phyloP scores from a whole-genome alignment of 768 basidiomycete genomes.

The Naganishia antarctica region DNA sequence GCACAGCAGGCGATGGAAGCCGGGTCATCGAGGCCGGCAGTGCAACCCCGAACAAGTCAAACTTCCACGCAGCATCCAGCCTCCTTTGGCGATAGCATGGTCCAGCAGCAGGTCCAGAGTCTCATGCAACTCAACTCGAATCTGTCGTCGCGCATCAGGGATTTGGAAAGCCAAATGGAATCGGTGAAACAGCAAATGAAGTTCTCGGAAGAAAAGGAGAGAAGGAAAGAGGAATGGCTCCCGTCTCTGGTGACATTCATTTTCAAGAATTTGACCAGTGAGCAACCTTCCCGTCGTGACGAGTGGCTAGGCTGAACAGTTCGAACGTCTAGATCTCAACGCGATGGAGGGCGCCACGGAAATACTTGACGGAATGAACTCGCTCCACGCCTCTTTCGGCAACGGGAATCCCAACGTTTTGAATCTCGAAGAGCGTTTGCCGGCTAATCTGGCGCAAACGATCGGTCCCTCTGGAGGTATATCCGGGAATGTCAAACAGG shows the following conservation, averaged over 20 bases:
- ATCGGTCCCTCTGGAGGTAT: not conserved
- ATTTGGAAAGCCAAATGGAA: conserved; percentile 28
- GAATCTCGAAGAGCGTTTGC: not conserved
- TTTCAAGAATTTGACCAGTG: conserved; percentile 33
- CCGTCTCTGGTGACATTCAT: conserved; percentile 37
- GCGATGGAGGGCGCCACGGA: conserved; percentile 2
- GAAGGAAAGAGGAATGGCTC: conserved; percentile 29
- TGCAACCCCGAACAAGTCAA: not conserved
- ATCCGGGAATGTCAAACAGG: not conserved
- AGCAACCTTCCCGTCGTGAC: conserved; percentile 29
- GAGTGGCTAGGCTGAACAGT: not conserved
- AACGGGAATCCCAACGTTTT: not conserved
- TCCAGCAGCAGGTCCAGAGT: conserved; percentile 25
- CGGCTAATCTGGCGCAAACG: not conserved
- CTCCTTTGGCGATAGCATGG: conserved; percentile 25
- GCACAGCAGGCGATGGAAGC: conserved; percentile 2
- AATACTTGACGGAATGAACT: not conserved
- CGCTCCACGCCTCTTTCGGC: conserved; percentile 8
- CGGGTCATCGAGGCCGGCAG: conserved; percentile 9
- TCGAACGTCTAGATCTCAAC: conserved; percentile 21
- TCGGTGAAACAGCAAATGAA: conserved; percentile 37
- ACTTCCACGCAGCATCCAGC: not conserved
- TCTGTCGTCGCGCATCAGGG: conserved; percentile 3
- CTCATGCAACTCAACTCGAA: conserved; percentile 30
- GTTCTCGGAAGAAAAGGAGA: conserved; percentile 35